phyloP scores from a whole-genome alignment of 2,329 filamentous ascomycete species.

The Seiridium unicorne region DNA sequence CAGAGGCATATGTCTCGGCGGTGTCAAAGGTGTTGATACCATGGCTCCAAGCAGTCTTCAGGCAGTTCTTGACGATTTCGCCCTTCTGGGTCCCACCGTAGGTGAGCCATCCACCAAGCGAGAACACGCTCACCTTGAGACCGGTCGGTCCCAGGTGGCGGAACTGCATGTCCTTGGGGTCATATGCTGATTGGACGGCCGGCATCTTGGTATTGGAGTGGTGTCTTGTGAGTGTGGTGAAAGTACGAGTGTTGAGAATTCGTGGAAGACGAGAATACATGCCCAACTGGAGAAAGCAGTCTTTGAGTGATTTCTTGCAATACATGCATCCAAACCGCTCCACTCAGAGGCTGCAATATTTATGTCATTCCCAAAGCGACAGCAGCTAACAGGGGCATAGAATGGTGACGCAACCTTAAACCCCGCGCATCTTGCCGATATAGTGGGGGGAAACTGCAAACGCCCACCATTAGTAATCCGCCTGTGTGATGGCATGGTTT shows the following conservation, averaged over 20 bases:
- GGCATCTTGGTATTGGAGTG: conserved; percentile 18
- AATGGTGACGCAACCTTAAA: background rate
- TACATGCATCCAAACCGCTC: background rate
- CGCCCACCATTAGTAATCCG: background rate
- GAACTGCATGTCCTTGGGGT: conserved; percentile 37
- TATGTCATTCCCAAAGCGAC: background rate
- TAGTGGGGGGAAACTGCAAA: background rate
- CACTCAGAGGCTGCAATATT: background rate
- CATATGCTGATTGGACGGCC: conserved; percentile 21
- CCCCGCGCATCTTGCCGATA: background rate
- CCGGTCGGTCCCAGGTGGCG: conserved; percentile 40
- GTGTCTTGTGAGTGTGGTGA: conserved; percentile 8
- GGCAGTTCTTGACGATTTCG: conserved; percentile 34
- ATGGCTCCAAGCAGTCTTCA: conserved; percentile 48
- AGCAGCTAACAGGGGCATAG: background rate
- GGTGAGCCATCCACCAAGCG: conserved; percentile 32
- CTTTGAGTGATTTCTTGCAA: background rate
- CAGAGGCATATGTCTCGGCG: conserved; percentile 47
- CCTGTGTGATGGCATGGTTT: background rate
- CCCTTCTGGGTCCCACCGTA: conserved; percentile 32
- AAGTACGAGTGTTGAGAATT: background rate
- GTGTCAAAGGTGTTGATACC: conserved; percentile 57
- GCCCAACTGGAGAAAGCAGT: background rate
- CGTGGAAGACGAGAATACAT: background rate
- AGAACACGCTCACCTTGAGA: conserved; percentile 41